Percentiles rank a stretch among this genome's conserved stretches.
phyloP scores from a whole-genome alignment of 148 eudicot genomes.

The Rheum nobile region DNA sequence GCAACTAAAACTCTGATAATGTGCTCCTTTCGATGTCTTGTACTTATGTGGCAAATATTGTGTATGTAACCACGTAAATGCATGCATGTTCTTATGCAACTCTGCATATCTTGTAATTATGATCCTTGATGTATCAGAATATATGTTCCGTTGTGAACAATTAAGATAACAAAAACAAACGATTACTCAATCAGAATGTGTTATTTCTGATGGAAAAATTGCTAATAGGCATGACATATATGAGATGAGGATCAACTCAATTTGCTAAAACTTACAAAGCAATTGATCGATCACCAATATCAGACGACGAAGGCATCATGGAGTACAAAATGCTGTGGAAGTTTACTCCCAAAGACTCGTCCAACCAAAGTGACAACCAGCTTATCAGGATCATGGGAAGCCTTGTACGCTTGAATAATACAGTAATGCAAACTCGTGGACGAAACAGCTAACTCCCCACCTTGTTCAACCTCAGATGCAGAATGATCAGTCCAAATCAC shows the following conservation, averaged over 20 bases:
- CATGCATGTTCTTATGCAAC: background rate
- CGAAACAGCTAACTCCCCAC: background rate
- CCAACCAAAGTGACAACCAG: background rate
- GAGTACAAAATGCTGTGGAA: background rate
- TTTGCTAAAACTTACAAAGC: background rate
- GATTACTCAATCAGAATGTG: background rate
- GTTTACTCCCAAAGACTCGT: background rate
- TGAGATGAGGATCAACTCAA: background rate
- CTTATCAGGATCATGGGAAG: background rate
- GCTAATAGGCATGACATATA: background rate
- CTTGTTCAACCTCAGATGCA: background rate
- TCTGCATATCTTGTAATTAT: background rate
- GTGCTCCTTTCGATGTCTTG: no score
- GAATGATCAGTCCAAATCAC: conserved; percentile 4
- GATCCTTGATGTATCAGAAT: background rate
- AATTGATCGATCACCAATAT: background rate
- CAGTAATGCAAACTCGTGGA: background rate
- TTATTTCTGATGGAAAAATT: background rate
- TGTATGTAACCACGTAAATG: no score
- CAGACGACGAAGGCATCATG: background rate
- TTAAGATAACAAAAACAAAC: background rate
- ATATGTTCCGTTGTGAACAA: background rate
- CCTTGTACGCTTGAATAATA: conserved; percentile 2
- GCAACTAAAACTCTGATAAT: no score
- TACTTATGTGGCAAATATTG: no score